Conservation (phyloP, 179 eudicot genomes). For the Beta macrorhiza region DNA sequence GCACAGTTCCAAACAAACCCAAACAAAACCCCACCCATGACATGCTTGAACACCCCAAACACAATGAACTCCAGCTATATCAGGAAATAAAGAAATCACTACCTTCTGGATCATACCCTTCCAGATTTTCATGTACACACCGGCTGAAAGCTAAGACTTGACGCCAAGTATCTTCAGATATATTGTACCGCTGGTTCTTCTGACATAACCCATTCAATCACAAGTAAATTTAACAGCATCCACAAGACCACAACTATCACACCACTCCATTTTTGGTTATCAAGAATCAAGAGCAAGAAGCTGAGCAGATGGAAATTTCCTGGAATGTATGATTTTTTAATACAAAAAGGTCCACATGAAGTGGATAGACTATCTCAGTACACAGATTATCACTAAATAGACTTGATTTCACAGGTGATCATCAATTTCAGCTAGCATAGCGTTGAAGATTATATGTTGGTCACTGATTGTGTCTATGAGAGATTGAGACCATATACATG, state of each 20-base stretch:
- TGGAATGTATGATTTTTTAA: not conserved
- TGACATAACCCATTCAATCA: slow-evolving; percentile 28
- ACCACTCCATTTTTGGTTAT: not conserved
- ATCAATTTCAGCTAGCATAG: not conserved
- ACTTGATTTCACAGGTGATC: not conserved
- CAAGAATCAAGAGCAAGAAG: not conserved
- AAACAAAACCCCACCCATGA: not conserved
- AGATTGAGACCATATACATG: not conserved
- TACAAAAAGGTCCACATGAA: not conserved
- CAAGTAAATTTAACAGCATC: not conserved
- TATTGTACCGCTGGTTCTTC: slow-evolving; percentile 83
- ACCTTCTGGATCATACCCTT: slow-evolving; percentile 98
- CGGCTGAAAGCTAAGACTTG: slow-evolving; percentile 93
- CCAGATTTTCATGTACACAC: slow-evolving; percentile 89
- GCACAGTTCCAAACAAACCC: not conserved
- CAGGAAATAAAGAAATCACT: slow-evolving; percentile 22
- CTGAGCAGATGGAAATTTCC: not conserved
- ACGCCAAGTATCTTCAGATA: slow-evolving; percentile 92
- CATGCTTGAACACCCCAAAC: not conserved
- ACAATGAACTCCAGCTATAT: not conserved
- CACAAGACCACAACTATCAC: too few relatives aligned
- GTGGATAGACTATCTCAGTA: not conserved
- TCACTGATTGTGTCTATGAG: not conserved
- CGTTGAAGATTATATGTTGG: not conserved
- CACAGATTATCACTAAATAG: not conserved